Conservation (phyloP, 2,329 filamentous ascomycete genomes). For the Rhynchosporium agropyri region DNA sequence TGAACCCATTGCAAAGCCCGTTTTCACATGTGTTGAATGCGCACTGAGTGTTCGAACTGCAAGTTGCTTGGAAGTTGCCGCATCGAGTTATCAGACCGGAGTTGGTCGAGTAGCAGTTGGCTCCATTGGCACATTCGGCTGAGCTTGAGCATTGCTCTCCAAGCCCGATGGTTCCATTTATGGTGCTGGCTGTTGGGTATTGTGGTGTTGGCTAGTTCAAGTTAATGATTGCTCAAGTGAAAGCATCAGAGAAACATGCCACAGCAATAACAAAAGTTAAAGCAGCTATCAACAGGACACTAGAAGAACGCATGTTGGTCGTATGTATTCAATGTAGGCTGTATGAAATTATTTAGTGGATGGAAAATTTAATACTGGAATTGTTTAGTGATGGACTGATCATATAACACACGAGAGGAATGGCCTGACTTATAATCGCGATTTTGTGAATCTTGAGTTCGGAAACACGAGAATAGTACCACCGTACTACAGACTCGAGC, state of each 20-base stretch:
- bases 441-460: background rate
- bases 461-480: background rate
- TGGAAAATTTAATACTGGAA: background rate
- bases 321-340: background rate
- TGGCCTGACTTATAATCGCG: background rate
- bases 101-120: constrained; percentile 25
- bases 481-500: background rate
- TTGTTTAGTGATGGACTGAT: background rate
- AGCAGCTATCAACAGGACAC: background rate
- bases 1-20: constrained; percentile 25
- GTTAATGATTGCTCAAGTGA: background rate
- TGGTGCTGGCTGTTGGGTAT: constrained; percentile 4
- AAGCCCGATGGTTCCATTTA: constrained; percentile 16
- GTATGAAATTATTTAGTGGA: background rate
- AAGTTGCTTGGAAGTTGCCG: constrained; percentile 24
- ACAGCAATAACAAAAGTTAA: constrained; percentile 2
- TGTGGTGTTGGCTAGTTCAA: no score
- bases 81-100: constrained; percentile 19
- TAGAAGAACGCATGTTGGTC: constrained; percentile 1
- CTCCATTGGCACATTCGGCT: constrained; percentile 26
- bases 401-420: background rate
- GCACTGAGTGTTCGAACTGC: constrained; percentile 24
- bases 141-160: constrained; percentile 21
- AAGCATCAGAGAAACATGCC: background rate
- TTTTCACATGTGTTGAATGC: constrained; percentile 27